phyloP scores from a whole-genome alignment of 2,329 filamentous ascomycete genomes.

The Nemania serpens region DNA sequence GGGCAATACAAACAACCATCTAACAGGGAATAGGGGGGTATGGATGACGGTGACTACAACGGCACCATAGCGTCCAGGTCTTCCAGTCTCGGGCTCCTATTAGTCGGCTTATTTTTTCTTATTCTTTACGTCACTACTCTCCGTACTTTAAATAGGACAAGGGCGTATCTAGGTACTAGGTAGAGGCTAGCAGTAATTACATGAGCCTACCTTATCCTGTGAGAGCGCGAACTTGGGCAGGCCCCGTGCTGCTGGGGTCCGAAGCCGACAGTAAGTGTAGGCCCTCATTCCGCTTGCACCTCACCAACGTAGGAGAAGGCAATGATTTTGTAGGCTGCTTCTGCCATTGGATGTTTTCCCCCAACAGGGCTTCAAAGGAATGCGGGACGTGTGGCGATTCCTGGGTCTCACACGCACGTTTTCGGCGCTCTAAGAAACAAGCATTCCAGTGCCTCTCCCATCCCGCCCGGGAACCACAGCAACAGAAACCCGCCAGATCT shows the following conservation, averaged over 20 bases:
- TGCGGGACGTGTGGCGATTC: constrained; percentile 32
- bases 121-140: background rate
- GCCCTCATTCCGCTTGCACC: background rate
- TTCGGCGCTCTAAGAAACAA: constrained; percentile 33
- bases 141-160: background rate
- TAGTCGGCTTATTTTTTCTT: background rate
- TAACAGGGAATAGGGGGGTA: background rate
- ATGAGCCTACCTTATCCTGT: background rate
- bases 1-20: constrained; percentile 32
- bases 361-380: constrained; percentile 34
- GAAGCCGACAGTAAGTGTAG: constrained; percentile 1
- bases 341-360: constrained; percentile 32
- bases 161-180: too few relatives aligned
- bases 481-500: constrained; percentile 4
- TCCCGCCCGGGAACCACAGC: constrained; percentile 18
- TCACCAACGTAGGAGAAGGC: background rate
- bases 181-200: background rate
- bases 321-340: constrained; percentile 6
- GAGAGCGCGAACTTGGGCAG: background rate
- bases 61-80: background rate
- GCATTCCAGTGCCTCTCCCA: constrained; percentile 36
- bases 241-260: background rate
- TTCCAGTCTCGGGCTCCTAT: background rate
- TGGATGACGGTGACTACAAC: constrained; percentile 8
- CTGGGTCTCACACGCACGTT: constrained; percentile 35